These are phyloP conservation scores for Cucurbita argyrosperma DNA, from an alignment of 306 rosid species.

Conservation along the genomic window DNA sequence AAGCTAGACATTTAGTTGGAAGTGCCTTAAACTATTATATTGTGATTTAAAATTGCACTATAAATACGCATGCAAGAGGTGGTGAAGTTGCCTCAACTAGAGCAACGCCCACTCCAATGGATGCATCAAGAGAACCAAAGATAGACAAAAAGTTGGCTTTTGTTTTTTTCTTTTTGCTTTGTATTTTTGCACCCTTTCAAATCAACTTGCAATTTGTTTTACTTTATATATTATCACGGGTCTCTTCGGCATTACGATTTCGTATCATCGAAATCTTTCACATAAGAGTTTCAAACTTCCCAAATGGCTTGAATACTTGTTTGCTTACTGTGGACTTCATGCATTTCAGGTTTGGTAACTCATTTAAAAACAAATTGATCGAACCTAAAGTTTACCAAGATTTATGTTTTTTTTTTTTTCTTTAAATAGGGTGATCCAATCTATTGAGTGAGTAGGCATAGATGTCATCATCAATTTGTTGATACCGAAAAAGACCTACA, in stretches of 20 bases:
- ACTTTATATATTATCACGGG: constrained; percentile 50
- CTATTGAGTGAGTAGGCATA: constrained; percentile 80
- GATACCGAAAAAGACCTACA: constrained; percentile 80
- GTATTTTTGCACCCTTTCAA: constrained; percentile 53
- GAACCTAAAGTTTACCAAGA: neutral
- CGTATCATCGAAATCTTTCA: constrained; percentile 70
- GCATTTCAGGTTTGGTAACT: constrained; percentile 20
- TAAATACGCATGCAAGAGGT: no score
- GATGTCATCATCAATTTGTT: constrained; percentile 72
- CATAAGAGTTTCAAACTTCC: constrained; percentile 75
- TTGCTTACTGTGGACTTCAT: constrained; percentile 61
- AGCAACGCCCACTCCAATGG: neutral
- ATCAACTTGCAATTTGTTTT: constrained; percentile 40
- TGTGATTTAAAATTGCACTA: no score
- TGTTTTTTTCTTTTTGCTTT: constrained; percentile 46
- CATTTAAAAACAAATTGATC: neutral
- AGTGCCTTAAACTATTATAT: no score
- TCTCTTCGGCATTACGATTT: constrained; percentile 59
- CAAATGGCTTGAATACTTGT: constrained; percentile 64
- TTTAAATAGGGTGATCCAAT: constrained; percentile 56
- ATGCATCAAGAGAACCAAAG: neutral
- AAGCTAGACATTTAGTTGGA: no score
- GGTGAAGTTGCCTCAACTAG: no score
- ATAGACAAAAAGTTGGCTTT: constrained; percentile 28
- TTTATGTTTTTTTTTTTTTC: neutral